These are phyloP conservation scores for Ganoderma leucocontextum DNA, from an alignment of 1,284 basidiomycete species.

Conservation along the genomic window DNA sequence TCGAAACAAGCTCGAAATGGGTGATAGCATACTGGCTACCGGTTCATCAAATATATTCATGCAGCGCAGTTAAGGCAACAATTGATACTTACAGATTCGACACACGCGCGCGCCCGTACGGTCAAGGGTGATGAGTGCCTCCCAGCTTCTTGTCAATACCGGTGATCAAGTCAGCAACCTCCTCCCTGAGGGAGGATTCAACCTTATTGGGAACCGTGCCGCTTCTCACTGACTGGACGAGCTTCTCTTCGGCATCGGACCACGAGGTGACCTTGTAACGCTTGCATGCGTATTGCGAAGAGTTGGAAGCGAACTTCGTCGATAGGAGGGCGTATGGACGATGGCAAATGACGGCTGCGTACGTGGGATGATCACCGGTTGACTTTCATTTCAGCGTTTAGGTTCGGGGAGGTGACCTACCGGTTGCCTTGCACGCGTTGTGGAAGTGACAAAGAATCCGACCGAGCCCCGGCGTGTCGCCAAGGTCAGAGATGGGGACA, in stretches of 20 bases:
- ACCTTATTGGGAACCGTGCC: slow-evolving; percentile 36
- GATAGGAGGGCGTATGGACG: slow-evolving; percentile 41
- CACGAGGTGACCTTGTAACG: slow-evolving; percentile 41
- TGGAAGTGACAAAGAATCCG: slow-evolving; percentile 41
- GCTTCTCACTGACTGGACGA: slow-evolving; percentile 37
- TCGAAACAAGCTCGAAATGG: neutral
- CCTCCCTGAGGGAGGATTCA: slow-evolving; percentile 34
- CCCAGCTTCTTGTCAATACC: slow-evolving; percentile 30
- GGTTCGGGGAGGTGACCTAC: slow-evolving; percentile 20
- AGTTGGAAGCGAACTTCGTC: slow-evolving; percentile 37
- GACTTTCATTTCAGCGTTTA: slow-evolving; percentile 3
- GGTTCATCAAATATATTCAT: neutral
- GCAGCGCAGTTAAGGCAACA: neutral
- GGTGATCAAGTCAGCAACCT: slow-evolving; percentile 38
- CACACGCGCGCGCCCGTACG: no score
- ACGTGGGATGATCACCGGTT: neutral
- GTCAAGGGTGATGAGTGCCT: slow-evolving; percentile 25
- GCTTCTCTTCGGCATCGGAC: slow-evolving; percentile 39
- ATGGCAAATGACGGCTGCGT: slow-evolving; percentile 38
- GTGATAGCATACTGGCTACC: neutral
- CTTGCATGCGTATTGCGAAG: slow-evolving; percentile 37
- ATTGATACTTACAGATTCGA: neutral
- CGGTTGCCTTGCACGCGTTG: slow-evolving; percentile 37
- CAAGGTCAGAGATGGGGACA: slow-evolving; percentile 39
- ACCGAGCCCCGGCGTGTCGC: slow-evolving; percentile 38